Percentiles rank a stretch among this genome's conserved stretches.
These are phyloP conservation scores for Talaromyces trachyspermus DNA, from an alignment of 495 filamentous ascomycete species.

Conservation along the genomic window DNA sequence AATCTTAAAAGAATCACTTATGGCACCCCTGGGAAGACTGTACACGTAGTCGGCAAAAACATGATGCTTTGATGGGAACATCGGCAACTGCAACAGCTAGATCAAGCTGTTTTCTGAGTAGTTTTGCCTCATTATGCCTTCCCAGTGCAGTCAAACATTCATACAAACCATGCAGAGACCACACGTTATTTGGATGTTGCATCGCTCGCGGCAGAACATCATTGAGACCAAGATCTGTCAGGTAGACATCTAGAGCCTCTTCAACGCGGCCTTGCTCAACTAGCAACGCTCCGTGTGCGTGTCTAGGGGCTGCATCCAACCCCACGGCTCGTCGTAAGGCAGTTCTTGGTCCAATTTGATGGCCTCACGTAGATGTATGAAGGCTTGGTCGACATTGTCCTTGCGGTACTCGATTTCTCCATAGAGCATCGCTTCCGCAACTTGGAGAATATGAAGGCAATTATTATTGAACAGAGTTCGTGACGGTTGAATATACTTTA, in stretches of 20 bases:
- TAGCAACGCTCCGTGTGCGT: constrained; percentile 57
- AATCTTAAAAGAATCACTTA: no score
- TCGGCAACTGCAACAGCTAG: constrained; percentile 48
- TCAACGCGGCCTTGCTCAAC: constrained; percentile 52
- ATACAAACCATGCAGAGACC: constrained; percentile 58
- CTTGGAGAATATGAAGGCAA: constrained; percentile 48
- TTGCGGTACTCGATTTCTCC: constrained; percentile 62
- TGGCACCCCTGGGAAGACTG: background rate
- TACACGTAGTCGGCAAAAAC: constrained; percentile 46
- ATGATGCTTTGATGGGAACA: constrained; percentile 51
- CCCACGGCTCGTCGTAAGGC: constrained; percentile 63
- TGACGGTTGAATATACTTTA: constrained; percentile 37
- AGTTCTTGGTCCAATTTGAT: constrained; percentile 49
- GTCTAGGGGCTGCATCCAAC: constrained; percentile 63
- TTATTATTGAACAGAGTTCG: constrained; percentile 61
- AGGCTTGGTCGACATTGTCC: constrained; percentile 47
- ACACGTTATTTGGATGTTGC: constrained; percentile 60
- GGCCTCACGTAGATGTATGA: constrained; percentile 43
- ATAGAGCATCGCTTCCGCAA: constrained; percentile 57
- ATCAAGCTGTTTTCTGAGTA: constrained; percentile 41
- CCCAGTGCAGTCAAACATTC: constrained; percentile 53
- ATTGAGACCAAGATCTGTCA: constrained; percentile 54
- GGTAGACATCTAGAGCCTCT: constrained; percentile 48
- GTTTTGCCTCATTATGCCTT: constrained; percentile 38
- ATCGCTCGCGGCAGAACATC: constrained; percentile 47